Evolutionary conservation across 2,329 filamentous ascomycete genomes (phyloP).

Genomic region (Neonectria coccinea): DNA sequence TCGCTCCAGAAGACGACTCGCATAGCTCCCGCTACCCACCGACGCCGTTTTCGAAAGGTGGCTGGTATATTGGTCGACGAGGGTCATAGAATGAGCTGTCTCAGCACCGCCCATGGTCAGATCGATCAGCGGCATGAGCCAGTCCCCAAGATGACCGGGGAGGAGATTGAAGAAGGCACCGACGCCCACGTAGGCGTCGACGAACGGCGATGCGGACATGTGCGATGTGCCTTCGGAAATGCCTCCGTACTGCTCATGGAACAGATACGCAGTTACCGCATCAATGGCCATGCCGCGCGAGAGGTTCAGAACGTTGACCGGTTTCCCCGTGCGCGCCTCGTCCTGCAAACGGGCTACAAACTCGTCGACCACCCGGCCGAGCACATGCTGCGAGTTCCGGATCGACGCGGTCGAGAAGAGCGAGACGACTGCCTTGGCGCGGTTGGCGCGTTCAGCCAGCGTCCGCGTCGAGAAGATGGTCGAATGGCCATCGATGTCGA

Average conservation of each 20-base stretch:
- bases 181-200: slow-evolving; percentile 66
- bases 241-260: slow-evolving; percentile 58
- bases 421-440: slow-evolving; percentile 62
- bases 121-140: slow-evolving; percentile 9
- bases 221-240: slow-evolving; percentile 13
- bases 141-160: slow-evolving; percentile 13
- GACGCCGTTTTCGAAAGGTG: slow-evolving; percentile 31
- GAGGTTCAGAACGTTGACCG: slow-evolving; percentile 60
- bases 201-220: slow-evolving; percentile 52
- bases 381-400: slow-evolving; percentile 35
- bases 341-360: slow-evolving; percentile 55
- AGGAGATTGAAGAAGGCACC: slow-evolving; percentile 37
- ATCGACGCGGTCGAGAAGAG: slow-evolving; percentile 63
- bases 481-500: slow-evolving; percentile 66
- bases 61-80: slow-evolving; percentile 11
- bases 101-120: neutral
- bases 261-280: slow-evolving; percentile 65
- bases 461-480: slow-evolving; percentile 65
- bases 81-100: neutral
- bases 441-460: slow-evolving; percentile 52
- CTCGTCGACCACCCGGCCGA: slow-evolving; percentile 39
- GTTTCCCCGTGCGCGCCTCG: slow-evolving; percentile 42
- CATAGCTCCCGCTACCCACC: slow-evolving; percentile 10
- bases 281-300: slow-evolving; percentile 64
- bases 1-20: neutral